Evolutionary conservation across 176 grass and related monocot genomes (phyloP).

Genomic region (Carex cristatella): DNA sequence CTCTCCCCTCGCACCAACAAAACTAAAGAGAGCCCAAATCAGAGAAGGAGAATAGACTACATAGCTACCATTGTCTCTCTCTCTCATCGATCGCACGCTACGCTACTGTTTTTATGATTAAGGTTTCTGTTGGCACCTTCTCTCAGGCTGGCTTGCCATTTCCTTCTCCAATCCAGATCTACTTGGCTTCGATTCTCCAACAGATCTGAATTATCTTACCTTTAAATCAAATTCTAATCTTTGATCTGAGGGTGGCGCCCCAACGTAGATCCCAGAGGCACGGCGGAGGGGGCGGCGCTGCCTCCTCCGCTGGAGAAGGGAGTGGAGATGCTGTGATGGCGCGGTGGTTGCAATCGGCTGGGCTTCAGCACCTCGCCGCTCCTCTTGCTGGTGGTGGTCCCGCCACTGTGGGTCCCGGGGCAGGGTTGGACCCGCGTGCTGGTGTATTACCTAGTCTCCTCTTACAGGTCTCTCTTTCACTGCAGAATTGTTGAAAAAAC

Average conservation of each 20-base stretch:
- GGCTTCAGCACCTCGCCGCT: constrained; percentile 82
- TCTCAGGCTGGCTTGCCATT: neutral
- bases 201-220: neutral
- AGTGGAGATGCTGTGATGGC: constrained; percentile 88
- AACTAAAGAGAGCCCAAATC: neutral
- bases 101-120: constrained; percentile 2
- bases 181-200: neutral
- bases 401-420: constrained; percentile 10
- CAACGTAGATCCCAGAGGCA: constrained; percentile 95
- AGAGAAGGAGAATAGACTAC: constrained; percentile 1
- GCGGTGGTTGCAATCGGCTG: constrained; percentile 90
- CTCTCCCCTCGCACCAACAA: constrained; percentile 7
- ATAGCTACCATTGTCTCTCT: constrained; percentile 1
- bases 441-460: constrained; percentile 74
- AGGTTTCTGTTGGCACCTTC: neutral
- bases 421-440: constrained; percentile 22
- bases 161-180: constrained; percentile 8
- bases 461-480: constrained; percentile 53
- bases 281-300: constrained; percentile 60
- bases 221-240: neutral
- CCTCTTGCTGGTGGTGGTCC: constrained; percentile 26
- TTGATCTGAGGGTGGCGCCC: constrained; percentile 47
- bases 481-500: neutral
- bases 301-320: constrained; percentile 43
- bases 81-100: constrained; percentile 3